These are phyloP conservation scores for Waitea zeae DNA, from an alignment of 1,284 basidiomycete species.

Conservation along the genomic window DNA sequence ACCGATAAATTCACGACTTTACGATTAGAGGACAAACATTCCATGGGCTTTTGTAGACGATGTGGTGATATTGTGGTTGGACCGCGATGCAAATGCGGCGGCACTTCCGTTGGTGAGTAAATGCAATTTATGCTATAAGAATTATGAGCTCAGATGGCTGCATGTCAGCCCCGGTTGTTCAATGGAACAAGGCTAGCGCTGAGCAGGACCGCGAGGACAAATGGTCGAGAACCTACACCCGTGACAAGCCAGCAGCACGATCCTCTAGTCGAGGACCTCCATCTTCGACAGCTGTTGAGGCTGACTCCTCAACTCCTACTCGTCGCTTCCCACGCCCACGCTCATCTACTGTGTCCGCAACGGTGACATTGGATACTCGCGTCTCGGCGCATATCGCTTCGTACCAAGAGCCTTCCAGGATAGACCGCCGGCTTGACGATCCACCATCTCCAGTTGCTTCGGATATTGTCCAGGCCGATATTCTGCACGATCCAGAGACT, in stretches of 20 bases:
- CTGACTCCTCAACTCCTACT: conserved; percentile 13
- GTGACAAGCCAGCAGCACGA: conserved; percentile 24
- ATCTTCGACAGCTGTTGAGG: conserved; percentile 4
- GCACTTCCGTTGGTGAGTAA: conserved; percentile 49
- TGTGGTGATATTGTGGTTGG: conserved; percentile 65
- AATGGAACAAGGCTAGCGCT: conserved; percentile 34
- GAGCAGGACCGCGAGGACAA: conserved; percentile 32
- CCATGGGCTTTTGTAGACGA: conserved; percentile 71
- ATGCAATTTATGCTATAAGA: conserved; percentile 6
- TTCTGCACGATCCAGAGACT: conserved; percentile 41
- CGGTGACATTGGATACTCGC: conserved; percentile 21
- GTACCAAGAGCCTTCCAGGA: conserved; percentile 30
- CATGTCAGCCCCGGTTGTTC: conserved; percentile 45
- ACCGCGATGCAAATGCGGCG: conserved; percentile 59
- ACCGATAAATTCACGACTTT: too few relatives aligned
- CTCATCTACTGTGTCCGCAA: conserved; percentile 13
- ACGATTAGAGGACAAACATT: too few relatives aligned
- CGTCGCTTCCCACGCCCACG: conserved; percentile 33
- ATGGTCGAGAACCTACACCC: conserved; percentile 62
- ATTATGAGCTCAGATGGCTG: conserved; percentile 4
- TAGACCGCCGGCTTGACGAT: conserved; percentile 20
- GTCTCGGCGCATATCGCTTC: conserved; percentile 43
- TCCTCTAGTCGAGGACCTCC: conserved; percentile 5
- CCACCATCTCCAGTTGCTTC: conserved; percentile 21
- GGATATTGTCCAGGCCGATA: conserved; percentile 18